Base-by-base conservation (phyloP, 805 yeast species). In the Nakazawaea laoshanensis region DNA sequence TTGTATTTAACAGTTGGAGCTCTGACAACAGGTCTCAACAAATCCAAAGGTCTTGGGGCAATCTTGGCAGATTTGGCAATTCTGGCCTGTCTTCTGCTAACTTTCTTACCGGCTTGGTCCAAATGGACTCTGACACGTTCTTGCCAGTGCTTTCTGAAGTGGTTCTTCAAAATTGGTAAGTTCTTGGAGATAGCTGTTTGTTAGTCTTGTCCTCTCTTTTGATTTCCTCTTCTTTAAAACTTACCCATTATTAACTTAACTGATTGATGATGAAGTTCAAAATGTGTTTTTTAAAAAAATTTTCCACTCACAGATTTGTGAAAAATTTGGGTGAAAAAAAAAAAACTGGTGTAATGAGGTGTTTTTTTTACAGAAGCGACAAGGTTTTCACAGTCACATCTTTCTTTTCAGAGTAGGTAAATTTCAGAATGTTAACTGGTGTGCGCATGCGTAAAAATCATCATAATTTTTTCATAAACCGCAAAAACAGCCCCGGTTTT, bases 91-190 rank as follows among this genome's bases (percentile, higher is more conserved):
- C 98, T 83, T 81, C 98, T 87, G 49, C 94, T 79, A 61, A 72
- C 87, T 81, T 92, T 92, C 81, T 89, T 87, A 68, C 98, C 98
- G 63, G 98, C 96, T 78, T 92, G 98, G 89, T 92, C 96, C 65
- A 92, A 83, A 87, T 94, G 98, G 60, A 86, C 96, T 68, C 77
- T 85, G 78, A 92, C 99, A 65, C 97, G 85, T 72, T 86, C 95
- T 76, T 92, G 97, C 98, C 98, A 92, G 95, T 89, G 89, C 85
- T 89, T 89, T 79, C 96, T 83, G 95, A 89, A 89, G 78, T 92
- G 98, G 82, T 89, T 89, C 82, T 85, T 86, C 79, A 85, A 83
- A 75, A 89, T 75, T 77, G 97, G 95, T 76, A 87, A 79, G 77
- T 89, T 89, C 88, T 92, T 89, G 58, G 92, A 71, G 79, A 92